Percentiles rank a stretch among this genome's conserved stretches.
Evolutionary conservation across 768 basidiomycete species (phyloP).

Genomic region (Cystofilobasidium macerans): DNA sequence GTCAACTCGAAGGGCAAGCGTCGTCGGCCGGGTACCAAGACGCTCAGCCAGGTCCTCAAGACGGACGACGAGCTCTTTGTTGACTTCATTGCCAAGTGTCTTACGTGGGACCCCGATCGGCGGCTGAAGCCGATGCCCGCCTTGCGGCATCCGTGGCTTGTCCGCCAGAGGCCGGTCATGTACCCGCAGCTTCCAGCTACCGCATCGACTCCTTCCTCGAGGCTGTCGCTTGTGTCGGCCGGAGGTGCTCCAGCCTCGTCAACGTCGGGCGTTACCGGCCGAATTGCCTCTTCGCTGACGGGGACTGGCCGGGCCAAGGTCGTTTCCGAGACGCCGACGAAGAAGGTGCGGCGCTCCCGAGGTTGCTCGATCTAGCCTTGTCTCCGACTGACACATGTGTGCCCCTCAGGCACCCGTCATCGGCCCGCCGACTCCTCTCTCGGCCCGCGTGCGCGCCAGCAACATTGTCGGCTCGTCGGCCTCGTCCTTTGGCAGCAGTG

Average conservation of each 20-base stretch:
- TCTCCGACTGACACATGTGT: not conserved
- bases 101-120: conserved; percentile 96
- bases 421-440: conserved; percentile 74
- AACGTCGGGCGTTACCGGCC: not conserved
- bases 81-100: conserved; percentile 91
- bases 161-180: conserved; percentile 30
- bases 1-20: conserved; percentile 93
- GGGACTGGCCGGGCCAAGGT: conserved; percentile 10
- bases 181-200: not conserved
- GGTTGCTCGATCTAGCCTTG: too few relatives aligned
- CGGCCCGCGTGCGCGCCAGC: conserved; percentile 47
- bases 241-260: not conserved
- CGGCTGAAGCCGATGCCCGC: conserved; percentile 89
- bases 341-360: conserved; percentile 14
- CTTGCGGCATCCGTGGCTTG: conserved; percentile 78
- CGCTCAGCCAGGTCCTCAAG: conserved; percentile 74
- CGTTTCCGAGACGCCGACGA: conserved; percentile 17
- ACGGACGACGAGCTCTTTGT: conserved; percentile 91
- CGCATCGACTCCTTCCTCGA: conserved; percentile 4
- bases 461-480: conserved; percentile 12
- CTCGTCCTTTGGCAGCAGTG: too few relatives aligned
- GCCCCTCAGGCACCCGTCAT: conserved; percentile 39
- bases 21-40: conserved; percentile 81
- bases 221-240: not conserved
- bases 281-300: not conserved